phyloP scores from a whole-genome alignment of 768 basidiomycete species.

The Suillus subaureus region DNA sequence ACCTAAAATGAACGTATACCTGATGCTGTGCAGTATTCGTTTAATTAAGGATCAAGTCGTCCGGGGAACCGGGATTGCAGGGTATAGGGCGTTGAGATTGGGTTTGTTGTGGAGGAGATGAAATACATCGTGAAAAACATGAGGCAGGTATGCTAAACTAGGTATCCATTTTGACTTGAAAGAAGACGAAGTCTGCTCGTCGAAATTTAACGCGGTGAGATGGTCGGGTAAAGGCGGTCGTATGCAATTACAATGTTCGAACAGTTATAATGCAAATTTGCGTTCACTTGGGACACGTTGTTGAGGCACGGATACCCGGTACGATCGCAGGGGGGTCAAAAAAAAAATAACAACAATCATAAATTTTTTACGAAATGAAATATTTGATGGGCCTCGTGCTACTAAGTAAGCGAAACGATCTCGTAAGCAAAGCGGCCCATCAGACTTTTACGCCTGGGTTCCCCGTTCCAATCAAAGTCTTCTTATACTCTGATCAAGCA shows the following conservation, averaged over 20 bases:
- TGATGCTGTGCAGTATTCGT: neutral
- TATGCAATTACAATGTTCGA: neutral
- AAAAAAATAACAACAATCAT: neutral
- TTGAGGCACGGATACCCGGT: slow-evolving; percentile 3
- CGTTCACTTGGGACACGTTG: neutral
- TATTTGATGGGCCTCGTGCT: slow-evolving; percentile 9
- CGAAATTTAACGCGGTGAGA: too few relatives aligned
- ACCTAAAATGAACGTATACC: neutral
- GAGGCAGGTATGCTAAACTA: neutral
- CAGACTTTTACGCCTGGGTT: slow-evolving; percentile 3
- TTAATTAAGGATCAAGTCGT: slow-evolving; percentile 8
- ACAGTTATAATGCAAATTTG: neutral
- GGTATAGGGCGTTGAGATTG: slow-evolving; percentile 5
- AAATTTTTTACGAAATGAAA: neutral
- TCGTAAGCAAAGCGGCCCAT: slow-evolving; percentile 3
- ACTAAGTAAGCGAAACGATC: neutral
- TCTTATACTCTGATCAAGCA: slow-evolving; percentile 6
- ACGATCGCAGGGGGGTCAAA: neutral
- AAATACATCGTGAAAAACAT: slow-evolving; percentile 2
- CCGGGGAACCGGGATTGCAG: neutral
- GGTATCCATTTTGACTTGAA: neutral
- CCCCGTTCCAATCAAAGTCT: slow-evolving; percentile 5
- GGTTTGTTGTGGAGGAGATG: slow-evolving; percentile 6
- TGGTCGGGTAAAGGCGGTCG: neutral
- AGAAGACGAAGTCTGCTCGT: neutral